These are phyloP conservation scores for Lepidium africanum DNA, from an alignment of 345 rosid species.

Conservation along the genomic window DNA sequence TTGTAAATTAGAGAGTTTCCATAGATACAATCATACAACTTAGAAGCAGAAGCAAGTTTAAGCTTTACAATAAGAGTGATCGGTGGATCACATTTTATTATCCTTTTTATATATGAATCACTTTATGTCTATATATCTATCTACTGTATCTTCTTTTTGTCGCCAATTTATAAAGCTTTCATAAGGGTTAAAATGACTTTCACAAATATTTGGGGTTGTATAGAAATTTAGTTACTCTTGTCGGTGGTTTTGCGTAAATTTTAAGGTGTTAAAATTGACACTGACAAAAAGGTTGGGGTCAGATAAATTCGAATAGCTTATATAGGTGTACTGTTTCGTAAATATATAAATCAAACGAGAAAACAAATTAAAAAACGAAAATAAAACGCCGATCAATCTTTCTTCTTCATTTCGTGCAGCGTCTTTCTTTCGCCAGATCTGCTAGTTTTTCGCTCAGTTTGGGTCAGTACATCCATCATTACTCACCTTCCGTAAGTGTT, in stretches of 20 bases:
- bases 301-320: neutral
- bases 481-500: neutral
- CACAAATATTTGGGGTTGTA: no score
- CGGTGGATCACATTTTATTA: neutral
- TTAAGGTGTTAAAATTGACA: neutral
- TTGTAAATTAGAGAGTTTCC: slow-evolving; percentile 11
- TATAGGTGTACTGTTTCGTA: neutral
- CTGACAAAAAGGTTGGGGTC: neutral
- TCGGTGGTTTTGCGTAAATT: neutral
- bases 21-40: neutral
- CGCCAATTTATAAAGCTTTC: neutral
- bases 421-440: slow-evolving; percentile 21
- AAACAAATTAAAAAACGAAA: neutral
- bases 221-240: neutral
- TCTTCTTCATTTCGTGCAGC: slow-evolving; percentile 8
- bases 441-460: neutral
- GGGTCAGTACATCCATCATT: neutral
- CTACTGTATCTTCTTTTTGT: neutral
- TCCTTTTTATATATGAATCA: neutral
- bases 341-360: neutral
- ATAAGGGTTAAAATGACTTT: no score
- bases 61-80: slow-evolving; percentile 8
- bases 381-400: slow-evolving; percentile 9
- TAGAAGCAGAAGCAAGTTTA: neutral
- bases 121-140: neutral